phyloP scores from a whole-genome alignment of 352 stramenopile species.

The Phytopythium oedochilum region DNA sequence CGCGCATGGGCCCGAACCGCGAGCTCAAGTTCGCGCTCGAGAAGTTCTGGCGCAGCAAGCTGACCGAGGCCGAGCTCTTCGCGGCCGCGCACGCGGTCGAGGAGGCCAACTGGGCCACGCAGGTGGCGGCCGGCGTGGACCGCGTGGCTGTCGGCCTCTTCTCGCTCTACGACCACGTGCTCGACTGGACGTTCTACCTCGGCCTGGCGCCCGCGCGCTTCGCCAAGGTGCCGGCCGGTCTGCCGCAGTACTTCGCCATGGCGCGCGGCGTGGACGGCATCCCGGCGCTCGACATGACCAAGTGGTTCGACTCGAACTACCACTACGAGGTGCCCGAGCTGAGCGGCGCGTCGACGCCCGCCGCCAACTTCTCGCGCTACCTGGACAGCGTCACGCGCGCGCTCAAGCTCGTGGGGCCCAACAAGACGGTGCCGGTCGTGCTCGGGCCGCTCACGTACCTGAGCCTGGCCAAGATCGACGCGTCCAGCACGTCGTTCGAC shows the following conservation, averaged over 20 bases:
- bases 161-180: conserved; percentile 91
- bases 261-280: conserved; percentile 87
- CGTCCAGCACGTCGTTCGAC: conserved; percentile 47
- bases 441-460: conserved; percentile 84
- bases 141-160: conserved; percentile 85
- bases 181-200: conserved; percentile 86
- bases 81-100: conserved; percentile 71
- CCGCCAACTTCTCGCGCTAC: conserved; percentile 81
- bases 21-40: conserved; percentile 94
- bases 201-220: conserved; percentile 79
- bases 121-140: conserved; percentile 71
- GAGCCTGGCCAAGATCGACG: conserved; percentile 75
- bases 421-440: conserved; percentile 81
- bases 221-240: conserved; percentile 43
- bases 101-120: conserved; percentile 81
- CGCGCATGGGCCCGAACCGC: conserved; percentile 89
- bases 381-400: conserved; percentile 72
- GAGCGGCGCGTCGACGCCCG: conserved; percentile 56
- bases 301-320: conserved; percentile 96
- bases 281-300: conserved; percentile 91
- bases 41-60: conserved; percentile 89
- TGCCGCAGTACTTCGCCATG: conserved; percentile 90
- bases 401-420: conserved; percentile 64
- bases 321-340: conserved; percentile 94
- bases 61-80: conserved; percentile 79